Conservation (phyloP, 108 stramenopile genomes). For the Cyclotella kingstonii region DNA sequence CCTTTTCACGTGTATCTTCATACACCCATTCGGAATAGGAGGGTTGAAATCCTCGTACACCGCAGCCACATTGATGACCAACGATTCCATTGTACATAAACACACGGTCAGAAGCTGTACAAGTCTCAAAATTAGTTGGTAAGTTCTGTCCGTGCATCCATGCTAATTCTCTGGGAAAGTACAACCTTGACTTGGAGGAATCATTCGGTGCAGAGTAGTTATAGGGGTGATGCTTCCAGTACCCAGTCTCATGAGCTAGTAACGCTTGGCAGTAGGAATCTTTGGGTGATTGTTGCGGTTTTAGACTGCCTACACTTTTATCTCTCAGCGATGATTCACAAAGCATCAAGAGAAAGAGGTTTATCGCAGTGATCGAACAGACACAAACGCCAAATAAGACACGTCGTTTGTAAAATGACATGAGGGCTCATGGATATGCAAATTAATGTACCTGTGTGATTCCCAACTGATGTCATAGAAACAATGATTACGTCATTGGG, state of each 20-base stretch:
- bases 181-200: background rate
- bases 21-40: conserved; percentile 13
- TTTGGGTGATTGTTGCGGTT: background rate
- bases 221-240: background rate
- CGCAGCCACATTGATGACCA: conserved; percentile 23
- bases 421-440: too few species aligned
- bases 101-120: background rate
- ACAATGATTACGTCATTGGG: too few species aligned
- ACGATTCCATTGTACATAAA: conserved; percentile 15
- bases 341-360: too few species aligned
- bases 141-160: conserved; percentile 1
- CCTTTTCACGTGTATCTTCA: background rate
- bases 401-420: too few species aligned
- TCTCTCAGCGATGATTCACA: too few species aligned
- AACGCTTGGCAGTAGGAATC: conserved; percentile 3
- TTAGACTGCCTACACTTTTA: too few species aligned
- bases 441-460: too few species aligned
- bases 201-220: background rate
- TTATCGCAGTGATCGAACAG: too few species aligned
- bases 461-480: too few species aligned
- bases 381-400: too few species aligned
- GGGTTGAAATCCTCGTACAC: conserved; percentile 13
- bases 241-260: conserved; percentile 4
- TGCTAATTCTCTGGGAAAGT: conserved; percentile 10
- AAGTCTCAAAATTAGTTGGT: conserved; percentile 2